These are phyloP conservation scores for Ustilago trichophora DNA, from an alignment of 1,284 basidiomycete genomes.

Conservation along the genomic window DNA sequence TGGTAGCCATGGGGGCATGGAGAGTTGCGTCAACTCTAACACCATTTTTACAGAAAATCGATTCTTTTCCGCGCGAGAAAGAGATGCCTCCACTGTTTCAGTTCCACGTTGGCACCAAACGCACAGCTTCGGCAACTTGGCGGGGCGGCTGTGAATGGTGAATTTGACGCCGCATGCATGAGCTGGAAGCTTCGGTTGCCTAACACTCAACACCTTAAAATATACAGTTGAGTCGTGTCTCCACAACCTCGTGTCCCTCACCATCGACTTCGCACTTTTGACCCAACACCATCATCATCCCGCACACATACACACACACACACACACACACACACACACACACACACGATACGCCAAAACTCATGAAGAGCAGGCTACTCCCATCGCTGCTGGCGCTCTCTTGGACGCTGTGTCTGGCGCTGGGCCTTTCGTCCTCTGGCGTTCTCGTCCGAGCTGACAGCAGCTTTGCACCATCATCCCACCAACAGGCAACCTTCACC, in stretches of 20 bases:
- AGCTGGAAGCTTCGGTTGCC: conserved; percentile 26
- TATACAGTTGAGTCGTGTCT: too few relatives aligned
- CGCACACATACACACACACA: neutral
- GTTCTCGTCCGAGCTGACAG: conserved; percentile 27
- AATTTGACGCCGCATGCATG: conserved; percentile 1
- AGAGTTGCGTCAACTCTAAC: too few relatives aligned
- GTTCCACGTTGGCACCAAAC: conserved; percentile 29
- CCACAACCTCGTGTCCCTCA: neutral
- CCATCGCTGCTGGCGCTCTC: conserved; percentile 44
- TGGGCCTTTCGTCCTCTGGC: conserved; percentile 22
- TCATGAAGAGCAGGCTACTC: conserved; percentile 27
- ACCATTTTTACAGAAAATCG: too few relatives aligned
- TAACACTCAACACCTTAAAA: conserved; percentile 2
- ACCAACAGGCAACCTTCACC: conserved; percentile 9
- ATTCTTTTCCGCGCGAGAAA: too few relatives aligned
- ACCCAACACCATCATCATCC: neutral
- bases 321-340: neutral
- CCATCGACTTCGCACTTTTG: neutral
- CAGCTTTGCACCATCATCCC: conserved; percentile 1
- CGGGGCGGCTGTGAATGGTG: neutral
- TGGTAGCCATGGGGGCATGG: too few relatives aligned
- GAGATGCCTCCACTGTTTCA: too few relatives aligned
- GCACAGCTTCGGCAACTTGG: conserved; percentile 4
- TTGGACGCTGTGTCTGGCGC: conserved; percentile 30
- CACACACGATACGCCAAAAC: neutral